These are phyloP conservation scores for Chlorella sp. DNA, from an alignment of 139 green algal species.

Conservation along the genomic window DNA sequence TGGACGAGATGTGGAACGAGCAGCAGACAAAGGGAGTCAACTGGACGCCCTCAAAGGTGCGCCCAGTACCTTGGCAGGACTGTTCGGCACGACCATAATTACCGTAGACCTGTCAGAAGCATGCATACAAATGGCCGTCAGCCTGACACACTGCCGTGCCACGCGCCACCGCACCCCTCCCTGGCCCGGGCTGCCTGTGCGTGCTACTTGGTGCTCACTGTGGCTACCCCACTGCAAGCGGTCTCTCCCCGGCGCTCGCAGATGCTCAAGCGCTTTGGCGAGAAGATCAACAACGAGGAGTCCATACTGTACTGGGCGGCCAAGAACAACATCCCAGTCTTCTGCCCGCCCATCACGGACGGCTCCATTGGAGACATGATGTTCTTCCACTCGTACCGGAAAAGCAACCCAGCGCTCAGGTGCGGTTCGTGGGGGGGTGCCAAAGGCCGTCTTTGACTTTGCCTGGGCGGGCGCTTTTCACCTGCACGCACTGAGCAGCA, in stretches of 20 bases:
- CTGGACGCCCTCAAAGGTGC: conserved; percentile 92
- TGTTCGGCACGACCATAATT: too few relatives aligned
- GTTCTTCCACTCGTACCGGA: conserved; percentile 96
- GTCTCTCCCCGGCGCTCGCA: too few relatives aligned
- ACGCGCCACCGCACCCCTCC: background rate
- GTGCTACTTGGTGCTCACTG: too few relatives aligned
- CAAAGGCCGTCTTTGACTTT: too few relatives aligned
- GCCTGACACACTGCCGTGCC: too few relatives aligned
- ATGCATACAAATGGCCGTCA: too few relatives aligned
- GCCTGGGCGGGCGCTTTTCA: background rate
- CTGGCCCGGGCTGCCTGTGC: too few relatives aligned
- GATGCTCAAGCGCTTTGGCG: conserved; percentile 42
- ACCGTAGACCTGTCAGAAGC: too few relatives aligned
- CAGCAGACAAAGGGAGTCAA: conserved; percentile 70
- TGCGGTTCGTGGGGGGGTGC: too few relatives aligned
- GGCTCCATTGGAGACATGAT: conserved; percentile 96
- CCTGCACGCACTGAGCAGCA: background rate
- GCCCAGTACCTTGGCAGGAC: too few relatives aligned
- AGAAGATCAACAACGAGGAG: conserved; percentile 84
- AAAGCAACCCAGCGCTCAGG: conserved; percentile 40
- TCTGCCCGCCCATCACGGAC: conserved; percentile 93
- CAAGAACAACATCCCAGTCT: conserved; percentile 92
- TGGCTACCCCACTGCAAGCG: background rate
- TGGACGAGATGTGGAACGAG: conserved; percentile 89
- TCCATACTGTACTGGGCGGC: conserved; percentile 91